Base-by-base conservation (phyloP, 768 basidiomycete species). In the Dendrothele bispora region DNA sequence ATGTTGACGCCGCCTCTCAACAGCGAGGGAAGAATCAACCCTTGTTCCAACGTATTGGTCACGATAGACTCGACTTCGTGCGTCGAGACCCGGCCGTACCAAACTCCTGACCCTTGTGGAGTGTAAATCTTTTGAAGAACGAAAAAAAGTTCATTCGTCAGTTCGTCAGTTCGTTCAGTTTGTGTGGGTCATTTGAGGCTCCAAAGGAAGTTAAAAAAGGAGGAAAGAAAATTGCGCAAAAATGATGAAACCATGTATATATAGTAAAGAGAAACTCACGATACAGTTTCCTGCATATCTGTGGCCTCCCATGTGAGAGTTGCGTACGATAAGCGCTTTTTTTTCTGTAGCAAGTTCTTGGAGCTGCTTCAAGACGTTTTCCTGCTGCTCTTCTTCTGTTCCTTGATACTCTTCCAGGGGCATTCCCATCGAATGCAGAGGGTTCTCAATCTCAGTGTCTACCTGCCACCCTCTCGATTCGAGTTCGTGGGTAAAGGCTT, bases 1-100 rank as follows among this genome's bases (percentile, higher is more conserved):
- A 98, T 76, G 58, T 95, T 89, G 46, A 93, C 65, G 1, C 93
- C 95, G 4, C 90, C 92, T 11, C 95, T 82, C 37, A 98, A 74
- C 15, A 98, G 76, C 12, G 87, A 80, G 1, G 93, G 88, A 14
- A 98, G 75, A 43, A 99, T 78, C 59, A 84, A 78, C 2, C 95
- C 95, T 17, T 79, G 74, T 47, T 94, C 75, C 52, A 99, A 83
- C 15, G 95, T 99, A 56, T 91, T 86, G 55, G 83, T 78, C 39
- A 94, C 91, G 46, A 95, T 84, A 5, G 85, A 80, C 50, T 87
- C 84, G 40, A 94, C 88, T 59, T 95, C 89, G 61, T 92, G 87
- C 7, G 95, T 85, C 21, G 88, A 87, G 5, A 97, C 93, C 21
- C 95, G 84, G 18, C 95, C 95, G 58, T 98, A 98, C 86, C 93